These are phyloP conservation scores for Trichoderma asperelloides DNA, from an alignment of 495 filamentous ascomycete genomes.

Conservation along the genomic window DNA sequence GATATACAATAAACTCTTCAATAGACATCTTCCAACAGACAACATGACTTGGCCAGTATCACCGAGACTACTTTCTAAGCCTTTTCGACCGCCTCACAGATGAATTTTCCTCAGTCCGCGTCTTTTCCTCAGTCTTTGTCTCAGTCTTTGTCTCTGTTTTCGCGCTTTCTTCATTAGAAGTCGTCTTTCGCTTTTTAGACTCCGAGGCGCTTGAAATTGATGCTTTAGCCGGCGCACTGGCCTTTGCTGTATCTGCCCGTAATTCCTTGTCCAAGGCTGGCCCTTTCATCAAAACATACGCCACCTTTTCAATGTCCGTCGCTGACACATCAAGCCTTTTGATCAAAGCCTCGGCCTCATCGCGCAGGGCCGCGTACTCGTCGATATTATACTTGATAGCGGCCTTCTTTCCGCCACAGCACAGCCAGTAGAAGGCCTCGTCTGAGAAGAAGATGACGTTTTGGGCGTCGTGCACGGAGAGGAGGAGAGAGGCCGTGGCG, in stretches of 20 bases:
- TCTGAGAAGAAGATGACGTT: conserved; percentile 68
- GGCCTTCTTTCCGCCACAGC: conserved; percentile 32
- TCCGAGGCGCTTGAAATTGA: background rate
- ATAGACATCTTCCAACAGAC: no score
- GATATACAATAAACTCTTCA: no score
- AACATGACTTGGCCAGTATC: no score
- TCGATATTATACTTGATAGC: conserved; percentile 54
- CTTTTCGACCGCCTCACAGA: background rate
- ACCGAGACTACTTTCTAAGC: background rate
- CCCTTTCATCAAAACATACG: conserved; percentile 49
- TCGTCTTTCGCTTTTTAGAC: background rate
- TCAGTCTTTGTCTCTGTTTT: background rate
- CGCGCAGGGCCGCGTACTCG: conserved; percentile 51
- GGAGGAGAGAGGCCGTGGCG: conserved; percentile 63
- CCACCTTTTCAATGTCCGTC: conserved; percentile 58
- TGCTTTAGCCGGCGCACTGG: background rate
- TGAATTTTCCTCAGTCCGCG: background rate
- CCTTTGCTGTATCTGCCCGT: background rate
- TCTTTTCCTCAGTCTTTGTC: background rate
- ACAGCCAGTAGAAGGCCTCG: conserved; percentile 62
- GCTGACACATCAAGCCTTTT: conserved; percentile 45
- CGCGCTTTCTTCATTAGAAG: background rate
- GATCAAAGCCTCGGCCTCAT: conserved; percentile 33
- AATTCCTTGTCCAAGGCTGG: background rate
- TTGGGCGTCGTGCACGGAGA: conserved; percentile 49